phyloP scores from a whole-genome alignment of 208 protist genomes.

The Leptomonas seymouri region DNA sequence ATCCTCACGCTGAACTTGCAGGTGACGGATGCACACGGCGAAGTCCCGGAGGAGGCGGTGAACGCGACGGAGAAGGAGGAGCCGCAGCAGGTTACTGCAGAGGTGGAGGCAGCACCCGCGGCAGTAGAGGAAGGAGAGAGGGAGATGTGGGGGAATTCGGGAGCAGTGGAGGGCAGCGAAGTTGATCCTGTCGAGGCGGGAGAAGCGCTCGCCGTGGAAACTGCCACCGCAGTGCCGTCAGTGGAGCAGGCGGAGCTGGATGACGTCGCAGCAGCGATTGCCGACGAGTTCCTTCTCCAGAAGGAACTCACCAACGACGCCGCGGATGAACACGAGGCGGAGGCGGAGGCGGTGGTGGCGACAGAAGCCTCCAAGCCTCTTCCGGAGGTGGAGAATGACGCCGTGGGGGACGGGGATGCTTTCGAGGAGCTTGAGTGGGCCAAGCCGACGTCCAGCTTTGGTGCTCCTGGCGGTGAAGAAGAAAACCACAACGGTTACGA shows the following conservation, averaged over 20 bases:
- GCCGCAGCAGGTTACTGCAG: neutral
- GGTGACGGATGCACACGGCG: constrained; percentile 21
- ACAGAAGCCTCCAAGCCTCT: too few relatives aligned
- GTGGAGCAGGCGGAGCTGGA: constrained; percentile 5
- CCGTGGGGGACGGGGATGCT: neutral
- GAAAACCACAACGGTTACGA: neutral
- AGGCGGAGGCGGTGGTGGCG: constrained; percentile 13
- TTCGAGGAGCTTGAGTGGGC: constrained; percentile 15
- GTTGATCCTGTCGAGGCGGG: neutral
- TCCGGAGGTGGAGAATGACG: constrained; percentile 1
- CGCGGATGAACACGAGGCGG: neutral
- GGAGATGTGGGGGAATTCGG: neutral
- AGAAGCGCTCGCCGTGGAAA: neutral
- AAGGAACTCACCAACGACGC: constrained; percentile 11
- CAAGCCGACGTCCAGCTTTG: constrained; percentile 12
- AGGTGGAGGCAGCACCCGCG: neutral
- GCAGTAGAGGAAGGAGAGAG: constrained; percentile 2
- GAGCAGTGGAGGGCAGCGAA: neutral
- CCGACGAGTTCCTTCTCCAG: constrained; percentile 38
- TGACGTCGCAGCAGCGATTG: constrained; percentile 18
- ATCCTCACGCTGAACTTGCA: constrained; percentile 41
- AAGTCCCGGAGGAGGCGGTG: constrained; percentile 8
- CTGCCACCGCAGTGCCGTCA: neutral
- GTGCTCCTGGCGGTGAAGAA: neutral
- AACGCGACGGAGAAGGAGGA: neutral